Conservation (phyloP, 257 asterid species). For the Plectranthus barbatus region DNA sequence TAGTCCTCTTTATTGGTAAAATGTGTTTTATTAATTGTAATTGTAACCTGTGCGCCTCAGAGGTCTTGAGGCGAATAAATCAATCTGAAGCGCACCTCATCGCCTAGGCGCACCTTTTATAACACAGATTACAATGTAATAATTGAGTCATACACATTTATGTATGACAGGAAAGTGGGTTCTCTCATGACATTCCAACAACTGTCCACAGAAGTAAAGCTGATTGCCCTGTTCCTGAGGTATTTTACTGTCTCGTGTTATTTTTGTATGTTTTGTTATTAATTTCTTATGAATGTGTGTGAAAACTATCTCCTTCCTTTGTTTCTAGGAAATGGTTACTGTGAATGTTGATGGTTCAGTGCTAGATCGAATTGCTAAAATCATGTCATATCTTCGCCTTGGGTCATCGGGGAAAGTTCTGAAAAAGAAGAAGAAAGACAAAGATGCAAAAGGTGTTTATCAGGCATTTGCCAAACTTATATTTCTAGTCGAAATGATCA, state of each 20-base stretch:
- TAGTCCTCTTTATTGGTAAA: slow-evolving; percentile 7
- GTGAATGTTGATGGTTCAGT: slow-evolving; percentile 96
- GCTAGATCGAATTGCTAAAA: slow-evolving; percentile 88
- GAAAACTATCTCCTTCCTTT: not conserved
- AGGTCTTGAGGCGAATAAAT: too few species aligned
- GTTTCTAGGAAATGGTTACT: slow-evolving; percentile 90
- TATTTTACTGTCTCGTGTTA: slow-evolving; percentile 10
- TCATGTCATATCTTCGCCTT: slow-evolving; percentile 97
- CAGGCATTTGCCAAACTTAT: not conserved
- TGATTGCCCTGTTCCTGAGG: slow-evolving; percentile 99
- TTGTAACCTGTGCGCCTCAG: too few species aligned
- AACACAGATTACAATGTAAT: not conserved
- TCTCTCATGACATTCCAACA: slow-evolving; percentile 89
- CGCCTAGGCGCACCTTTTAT: too few species aligned
- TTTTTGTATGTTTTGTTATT: not conserved
- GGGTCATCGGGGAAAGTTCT: slow-evolving; percentile 99
- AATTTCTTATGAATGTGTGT: slow-evolving; percentile 1
- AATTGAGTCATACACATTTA: not conserved
- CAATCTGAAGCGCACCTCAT: too few species aligned
- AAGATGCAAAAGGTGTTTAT: slow-evolving; percentile 65
- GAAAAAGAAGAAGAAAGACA: slow-evolving; percentile 96
- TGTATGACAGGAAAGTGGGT: slow-evolving; percentile 68
- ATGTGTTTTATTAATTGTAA: too few species aligned
- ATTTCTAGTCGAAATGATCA: not conserved
- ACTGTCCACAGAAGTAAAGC: slow-evolving; percentile 96